Evolutionary conservation across 306 rosid species (phyloP).

Genomic region (Trifolium repens): DNA sequence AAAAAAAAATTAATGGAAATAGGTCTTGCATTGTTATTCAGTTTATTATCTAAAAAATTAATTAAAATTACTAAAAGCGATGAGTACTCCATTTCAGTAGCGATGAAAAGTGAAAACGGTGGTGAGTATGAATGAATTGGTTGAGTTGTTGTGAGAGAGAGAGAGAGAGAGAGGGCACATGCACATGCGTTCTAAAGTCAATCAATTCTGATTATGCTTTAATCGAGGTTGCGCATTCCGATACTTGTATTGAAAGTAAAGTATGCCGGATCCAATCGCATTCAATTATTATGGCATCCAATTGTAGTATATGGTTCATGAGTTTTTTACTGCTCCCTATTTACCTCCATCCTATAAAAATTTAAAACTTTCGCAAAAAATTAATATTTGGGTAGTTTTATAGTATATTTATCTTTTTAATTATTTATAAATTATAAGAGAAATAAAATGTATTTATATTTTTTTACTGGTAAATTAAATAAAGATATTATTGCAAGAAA

Average conservation of each 20-base stretch:
- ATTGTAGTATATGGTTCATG: too few relatives aligned
- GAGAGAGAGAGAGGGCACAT: neutral
- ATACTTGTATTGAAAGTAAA: neutral
- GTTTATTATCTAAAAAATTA: neutral
- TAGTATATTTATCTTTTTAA: too few relatives aligned
- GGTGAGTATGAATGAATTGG: neutral
- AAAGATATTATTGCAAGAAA: too few relatives aligned
- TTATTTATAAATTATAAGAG: too few relatives aligned
- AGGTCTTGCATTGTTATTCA: neutral
- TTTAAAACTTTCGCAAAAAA: too few relatives aligned
- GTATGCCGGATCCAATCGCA: too few relatives aligned
- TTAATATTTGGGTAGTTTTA: too few relatives aligned
- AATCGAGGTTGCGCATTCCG: neutral
- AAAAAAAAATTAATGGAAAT: neutral
- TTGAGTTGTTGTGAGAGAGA: neutral
- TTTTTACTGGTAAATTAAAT: too few relatives aligned
- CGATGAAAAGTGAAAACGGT: neutral
- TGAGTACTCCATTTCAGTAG: neutral
- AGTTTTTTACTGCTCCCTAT: too few relatives aligned
- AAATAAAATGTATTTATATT: too few relatives aligned
- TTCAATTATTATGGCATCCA: too few relatives aligned
- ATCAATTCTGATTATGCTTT: neutral
- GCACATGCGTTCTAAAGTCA: conserved; percentile 4
- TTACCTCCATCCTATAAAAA: too few relatives aligned
- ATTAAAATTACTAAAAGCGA: neutral